Evolutionary conservation across 1,284 basidiomycete species (phyloP).

Genomic region (Leccinum fallax): DNA sequence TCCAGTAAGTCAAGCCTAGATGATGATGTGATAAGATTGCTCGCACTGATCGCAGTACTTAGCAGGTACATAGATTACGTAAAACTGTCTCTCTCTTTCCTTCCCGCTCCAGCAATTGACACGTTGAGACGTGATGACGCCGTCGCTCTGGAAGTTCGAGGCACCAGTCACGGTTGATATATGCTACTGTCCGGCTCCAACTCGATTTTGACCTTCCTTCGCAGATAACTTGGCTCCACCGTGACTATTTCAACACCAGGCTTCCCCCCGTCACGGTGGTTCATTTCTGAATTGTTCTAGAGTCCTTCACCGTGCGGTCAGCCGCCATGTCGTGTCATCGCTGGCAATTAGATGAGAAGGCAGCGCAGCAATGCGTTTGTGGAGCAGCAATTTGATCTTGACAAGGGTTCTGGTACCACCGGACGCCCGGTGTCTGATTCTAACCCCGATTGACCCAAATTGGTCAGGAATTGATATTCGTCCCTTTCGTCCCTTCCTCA

Average conservation of each 20-base stretch:
- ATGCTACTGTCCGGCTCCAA: not conserved
- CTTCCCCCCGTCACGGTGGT: no score
- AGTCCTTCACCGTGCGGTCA: not conserved
- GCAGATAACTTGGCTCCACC: not conserved
- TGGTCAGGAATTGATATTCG: not conserved
- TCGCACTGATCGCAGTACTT: no score
- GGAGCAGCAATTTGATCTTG: conserved; percentile 8
- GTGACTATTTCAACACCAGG: no score
- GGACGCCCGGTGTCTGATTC: not conserved
- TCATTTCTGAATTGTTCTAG: not conserved
- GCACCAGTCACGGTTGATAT: not conserved
- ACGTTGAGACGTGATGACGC: not conserved
- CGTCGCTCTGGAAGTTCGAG: not conserved
- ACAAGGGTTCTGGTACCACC: not conserved
- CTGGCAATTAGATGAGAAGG: not conserved
- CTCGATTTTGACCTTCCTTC: not conserved
- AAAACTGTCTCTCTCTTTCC: not conserved
- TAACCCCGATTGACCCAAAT: conserved; percentile 11
- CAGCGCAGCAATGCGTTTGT: not conserved
- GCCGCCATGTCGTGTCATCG: conserved; percentile 1
- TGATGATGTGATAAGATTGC: no score
- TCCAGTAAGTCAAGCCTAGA: no score
- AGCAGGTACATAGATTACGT: not conserved
- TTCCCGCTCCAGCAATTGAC: not conserved
- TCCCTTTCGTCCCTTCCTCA: not conserved